Percentiles rank a stretch among this genome's conserved stretches.
Conservation (phyloP, 2,329 filamentous ascomycete genomes). For the Hypoxylon sp. region DNA sequence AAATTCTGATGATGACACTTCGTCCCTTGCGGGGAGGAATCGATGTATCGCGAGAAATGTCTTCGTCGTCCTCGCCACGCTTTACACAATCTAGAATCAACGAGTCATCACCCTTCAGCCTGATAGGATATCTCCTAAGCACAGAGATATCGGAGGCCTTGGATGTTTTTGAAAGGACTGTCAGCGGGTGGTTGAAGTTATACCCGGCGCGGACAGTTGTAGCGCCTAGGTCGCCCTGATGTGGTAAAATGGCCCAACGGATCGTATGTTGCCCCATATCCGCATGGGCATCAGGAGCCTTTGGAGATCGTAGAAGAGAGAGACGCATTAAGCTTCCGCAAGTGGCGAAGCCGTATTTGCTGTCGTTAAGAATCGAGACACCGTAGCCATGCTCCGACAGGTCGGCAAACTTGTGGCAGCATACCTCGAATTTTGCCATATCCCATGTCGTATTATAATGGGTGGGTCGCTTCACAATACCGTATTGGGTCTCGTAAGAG, state of each 20-base stretch:
- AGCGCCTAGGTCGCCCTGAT: slow-evolving; percentile 78
- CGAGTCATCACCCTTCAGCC: slow-evolving; percentile 75
- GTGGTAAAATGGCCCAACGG: slow-evolving; percentile 91
- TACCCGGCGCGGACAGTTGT: slow-evolving; percentile 86
- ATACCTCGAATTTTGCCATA: slow-evolving; percentile 98
- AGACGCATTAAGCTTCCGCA: slow-evolving; percentile 91
- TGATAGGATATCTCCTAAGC: slow-evolving; percentile 66
- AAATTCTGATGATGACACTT: slow-evolving; percentile 87
- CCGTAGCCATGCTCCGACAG: slow-evolving; percentile 90
- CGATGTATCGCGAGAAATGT: slow-evolving; percentile 73
- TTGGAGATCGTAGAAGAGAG: slow-evolving; percentile 86
- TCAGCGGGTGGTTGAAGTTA: slow-evolving; percentile 90
- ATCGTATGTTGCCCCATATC: slow-evolving; percentile 94
- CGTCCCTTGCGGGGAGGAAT: slow-evolving; percentile 77
- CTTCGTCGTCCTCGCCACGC: slow-evolving; percentile 89
- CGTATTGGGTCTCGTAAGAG: slow-evolving; percentile 95
- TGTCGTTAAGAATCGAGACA: slow-evolving; percentile 93
- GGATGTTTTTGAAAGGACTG: slow-evolving; percentile 62
- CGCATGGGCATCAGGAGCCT: slow-evolving; percentile 92
- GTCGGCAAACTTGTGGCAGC: slow-evolving; percentile 95
- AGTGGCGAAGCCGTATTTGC: slow-evolving; percentile 96
- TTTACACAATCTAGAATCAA: slow-evolving; percentile 92
- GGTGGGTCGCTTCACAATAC: slow-evolving; percentile 88
- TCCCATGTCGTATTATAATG: slow-evolving; percentile 99
- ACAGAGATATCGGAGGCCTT: slow-evolving; percentile 50